Evolutionary conservation across 441 rosid species (phyloP).

Genomic region (Gossypium trilobum): DNA sequence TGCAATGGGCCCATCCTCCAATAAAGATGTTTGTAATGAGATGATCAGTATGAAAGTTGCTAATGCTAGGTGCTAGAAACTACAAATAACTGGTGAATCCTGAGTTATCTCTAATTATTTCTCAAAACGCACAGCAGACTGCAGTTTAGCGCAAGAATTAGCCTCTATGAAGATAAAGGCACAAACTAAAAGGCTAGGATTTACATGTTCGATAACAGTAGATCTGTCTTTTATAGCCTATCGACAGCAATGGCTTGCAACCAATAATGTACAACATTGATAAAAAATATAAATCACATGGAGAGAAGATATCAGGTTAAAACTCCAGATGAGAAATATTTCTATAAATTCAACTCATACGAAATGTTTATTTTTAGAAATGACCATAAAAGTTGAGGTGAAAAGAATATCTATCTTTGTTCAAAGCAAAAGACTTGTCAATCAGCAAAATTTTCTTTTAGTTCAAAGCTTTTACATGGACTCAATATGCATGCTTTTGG

Average conservation of each 20-base stretch:
- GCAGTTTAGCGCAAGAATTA: neutral
- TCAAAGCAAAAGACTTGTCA: neutral
- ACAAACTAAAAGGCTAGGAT: neutral
- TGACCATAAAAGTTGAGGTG: neutral
- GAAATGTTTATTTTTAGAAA: neutral
- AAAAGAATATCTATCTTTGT: neutral
- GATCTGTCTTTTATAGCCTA: neutral
- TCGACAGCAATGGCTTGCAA: neutral
- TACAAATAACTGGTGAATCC: neutral
- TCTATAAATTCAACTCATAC: neutral
- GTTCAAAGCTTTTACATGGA: neutral
- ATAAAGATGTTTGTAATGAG: neutral
- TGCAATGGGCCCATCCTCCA: neutral
- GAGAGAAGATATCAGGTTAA: neutral
- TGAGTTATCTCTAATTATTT: neutral
- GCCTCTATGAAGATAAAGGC: neutral
- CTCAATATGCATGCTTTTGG: neutral
- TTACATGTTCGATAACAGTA: neutral
- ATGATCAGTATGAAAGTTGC: neutral
- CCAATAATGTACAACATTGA: neutral
- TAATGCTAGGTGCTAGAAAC: neutral
- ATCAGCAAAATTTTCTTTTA: slow-evolving; percentile 3
- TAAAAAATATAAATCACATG: neutral
- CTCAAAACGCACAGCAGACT: neutral
- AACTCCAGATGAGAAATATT: neutral